Evolutionary conservation across 1,284 basidiomycete genomes (phyloP).

Genomic region (Xerocomus cyaneibrunnescens): DNA sequence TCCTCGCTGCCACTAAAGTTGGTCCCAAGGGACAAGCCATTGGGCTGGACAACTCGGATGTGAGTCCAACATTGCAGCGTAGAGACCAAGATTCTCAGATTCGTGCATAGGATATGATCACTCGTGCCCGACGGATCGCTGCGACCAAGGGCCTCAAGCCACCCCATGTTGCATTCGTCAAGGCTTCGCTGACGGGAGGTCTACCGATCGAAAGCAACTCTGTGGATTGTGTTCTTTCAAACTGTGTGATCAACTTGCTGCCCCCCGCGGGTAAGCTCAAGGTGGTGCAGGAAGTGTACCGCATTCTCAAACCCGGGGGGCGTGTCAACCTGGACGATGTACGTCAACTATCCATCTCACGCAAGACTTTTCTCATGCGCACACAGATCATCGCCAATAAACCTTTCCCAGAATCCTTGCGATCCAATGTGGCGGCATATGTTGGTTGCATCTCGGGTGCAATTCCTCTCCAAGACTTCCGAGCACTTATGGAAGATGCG

Average conservation of each 20-base stretch:
- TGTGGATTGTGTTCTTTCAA: constrained; percentile 54
- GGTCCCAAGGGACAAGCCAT: constrained; percentile 49
- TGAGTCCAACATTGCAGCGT: constrained; percentile 23
- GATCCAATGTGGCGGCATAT: constrained; percentile 40
- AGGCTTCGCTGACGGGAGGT: constrained; percentile 40
- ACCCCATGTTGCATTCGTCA: constrained; percentile 48
- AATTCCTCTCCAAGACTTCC: constrained; percentile 39
- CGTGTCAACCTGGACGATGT: constrained; percentile 41
- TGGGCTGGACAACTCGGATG: constrained; percentile 50
- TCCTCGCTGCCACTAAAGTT: constrained; percentile 49
- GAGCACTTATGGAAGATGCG: constrained; percentile 37
- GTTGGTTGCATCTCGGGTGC: constrained; percentile 48
- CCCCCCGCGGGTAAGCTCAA: constrained; percentile 41
- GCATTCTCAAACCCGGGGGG: constrained; percentile 52
- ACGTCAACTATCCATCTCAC: not conserved
- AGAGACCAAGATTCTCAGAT: not conserved
- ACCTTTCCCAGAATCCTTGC: constrained; percentile 41
- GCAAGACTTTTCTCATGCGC: not conserved
- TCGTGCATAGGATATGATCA: constrained; percentile 48
- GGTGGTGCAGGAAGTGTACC: constrained; percentile 43
- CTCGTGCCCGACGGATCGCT: constrained; percentile 47
- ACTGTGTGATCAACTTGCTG: constrained; percentile 54
- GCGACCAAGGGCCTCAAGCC: constrained; percentile 38
- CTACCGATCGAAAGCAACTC: constrained; percentile 47
- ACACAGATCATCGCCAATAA: constrained; percentile 46